These are phyloP conservation scores for Musa troglodytarum DNA, from an alignment of 176 grass and related monocot species.

Conservation along the genomic window DNA sequence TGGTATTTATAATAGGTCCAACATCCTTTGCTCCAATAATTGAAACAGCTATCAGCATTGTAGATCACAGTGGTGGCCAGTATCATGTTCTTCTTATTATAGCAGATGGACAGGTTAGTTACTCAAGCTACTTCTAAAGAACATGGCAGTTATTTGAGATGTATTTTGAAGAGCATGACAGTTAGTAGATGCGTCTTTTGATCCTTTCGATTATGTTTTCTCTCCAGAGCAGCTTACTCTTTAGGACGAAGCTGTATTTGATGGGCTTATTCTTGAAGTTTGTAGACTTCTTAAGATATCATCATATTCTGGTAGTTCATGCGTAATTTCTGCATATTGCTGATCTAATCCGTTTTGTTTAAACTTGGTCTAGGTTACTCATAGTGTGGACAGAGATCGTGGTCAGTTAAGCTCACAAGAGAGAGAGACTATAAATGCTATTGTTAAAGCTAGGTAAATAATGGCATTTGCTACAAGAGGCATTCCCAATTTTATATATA, in stretches of 20 bases:
- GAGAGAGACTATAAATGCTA: conserved; percentile 21
- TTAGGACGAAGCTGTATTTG: background rate
- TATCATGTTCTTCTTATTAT: conserved; percentile 83
- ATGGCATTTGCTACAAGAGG: background rate
- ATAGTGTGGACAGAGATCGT: background rate
- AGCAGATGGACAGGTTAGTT: conserved; percentile 54
- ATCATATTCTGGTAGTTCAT: background rate
- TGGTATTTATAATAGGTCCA: conserved; percentile 33
- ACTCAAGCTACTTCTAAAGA: background rate
- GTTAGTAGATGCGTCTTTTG: background rate
- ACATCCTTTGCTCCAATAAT: conserved; percentile 71
- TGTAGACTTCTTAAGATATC: background rate
- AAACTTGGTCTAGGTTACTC: conserved; percentile 1
- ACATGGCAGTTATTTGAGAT: background rate
- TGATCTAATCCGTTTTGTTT: background rate
- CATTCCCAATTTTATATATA: background rate
- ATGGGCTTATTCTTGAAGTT: background rate
- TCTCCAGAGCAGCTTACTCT: background rate
- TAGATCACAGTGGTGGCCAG: conserved; percentile 24
- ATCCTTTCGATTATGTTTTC: background rate
- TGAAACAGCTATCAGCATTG: conserved; percentile 41
- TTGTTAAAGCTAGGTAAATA: conserved; percentile 14
- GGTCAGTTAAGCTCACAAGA: conserved; percentile 31
- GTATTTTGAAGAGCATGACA: background rate
- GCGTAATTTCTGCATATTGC: background rate